Evolutionary conservation across 495 filamentous ascomycete species (phyloP), one percentile per base, ranked within the genome.

Genomic region (Cercophora newfieldiana): DNA sequence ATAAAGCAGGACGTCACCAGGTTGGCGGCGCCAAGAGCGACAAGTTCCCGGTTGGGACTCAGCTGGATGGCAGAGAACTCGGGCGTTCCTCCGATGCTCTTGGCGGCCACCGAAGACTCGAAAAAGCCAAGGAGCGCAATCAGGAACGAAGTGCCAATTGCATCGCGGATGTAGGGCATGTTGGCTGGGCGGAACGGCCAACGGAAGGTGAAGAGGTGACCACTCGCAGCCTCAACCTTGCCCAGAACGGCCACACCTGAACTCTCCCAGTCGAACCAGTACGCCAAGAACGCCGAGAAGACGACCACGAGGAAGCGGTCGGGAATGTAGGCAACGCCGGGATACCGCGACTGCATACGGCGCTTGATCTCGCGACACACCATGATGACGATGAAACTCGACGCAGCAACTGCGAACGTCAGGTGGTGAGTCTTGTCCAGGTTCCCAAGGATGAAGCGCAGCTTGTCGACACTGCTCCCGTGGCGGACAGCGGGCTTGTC

Each of bases 61-160:
- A 98, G 82, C 31, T 88, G 80, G 72, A 96, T 90, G 26, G 87
- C 90, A 63, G 91, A 85, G 31, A 88, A 88, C 21, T 82, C 80
- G 54, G 89, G 87, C 18, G 76, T 78, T 10, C 81, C 83, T 7
- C 89, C 91, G 1, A 99, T 78, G 63, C 89, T 91, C 77, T 98
- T 98, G 30, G 95, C 96, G 0, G 95, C 95, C n/a, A 99, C 93
- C 0, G 93, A 96, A 26, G 92, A 96, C 80, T 99, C 95, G 70
- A 99, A 99, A 82, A 99, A 99, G 21, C 95, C 95, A 7, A 99
- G 87, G 22, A 99, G 82, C 3, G 93, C 92, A 62, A 99, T 97
- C 30, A 98, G 81, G 69, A 99, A 96, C 0, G 95, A 89, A 0
- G 96, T 97, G 64, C 90, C 88, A 84, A 97, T 89, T 16, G 93